Base-by-base conservation (phyloP, 139 green algal genomes). In the Chlamydomonas applanata region DNA sequence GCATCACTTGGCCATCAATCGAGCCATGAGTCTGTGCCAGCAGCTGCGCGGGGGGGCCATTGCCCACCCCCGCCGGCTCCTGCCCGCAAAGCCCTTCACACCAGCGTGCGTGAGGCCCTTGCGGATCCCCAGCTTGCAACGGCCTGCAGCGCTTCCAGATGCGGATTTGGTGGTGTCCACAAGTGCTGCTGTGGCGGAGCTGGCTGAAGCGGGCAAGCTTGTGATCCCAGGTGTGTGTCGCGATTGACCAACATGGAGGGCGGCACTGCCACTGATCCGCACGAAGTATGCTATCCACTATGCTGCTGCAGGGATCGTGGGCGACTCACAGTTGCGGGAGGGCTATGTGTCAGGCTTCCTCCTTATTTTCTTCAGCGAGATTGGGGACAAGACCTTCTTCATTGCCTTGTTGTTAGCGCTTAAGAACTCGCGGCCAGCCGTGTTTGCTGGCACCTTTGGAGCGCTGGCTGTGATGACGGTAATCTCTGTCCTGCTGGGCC, bases 361-460 rank as follows among this genome's bases (percentile, higher is more conserved):
- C 27, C 89, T 99, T 0, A 98, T 99, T 53, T 89, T 99, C 66
- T 97, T 99, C 80, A 94, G 86, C 11, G 96, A 99, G 80, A 93
- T 99, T 2, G 96, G 96, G 30, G 96, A 99, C 84, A 99, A 99
- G 66, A 99, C 96, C 0, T 99, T 99, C 84, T 99, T 99, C 84
- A 97, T 99, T 40, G 96, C 96, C 1, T 68, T 97, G 66, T 85
- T 98, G 54, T 83, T 98, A 53, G 90, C 94, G 0, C 71, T 96
- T 49, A 86, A 90, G 69, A 79, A 90, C 46, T 72, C 84, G 13
- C 87, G 89, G 65, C 34, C 46, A 9, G 32, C 85, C 11, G 94
- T 99, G 2, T 99, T 99, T 79, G 77, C 75, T 7, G 96, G 95
- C 32, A 98, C 96, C 1, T 98, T 98, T 87, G 91, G 94, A 3